phyloP scores from a whole-genome alignment of 106 monocot species.

The Phalaenopsis aphrodite region DNA sequence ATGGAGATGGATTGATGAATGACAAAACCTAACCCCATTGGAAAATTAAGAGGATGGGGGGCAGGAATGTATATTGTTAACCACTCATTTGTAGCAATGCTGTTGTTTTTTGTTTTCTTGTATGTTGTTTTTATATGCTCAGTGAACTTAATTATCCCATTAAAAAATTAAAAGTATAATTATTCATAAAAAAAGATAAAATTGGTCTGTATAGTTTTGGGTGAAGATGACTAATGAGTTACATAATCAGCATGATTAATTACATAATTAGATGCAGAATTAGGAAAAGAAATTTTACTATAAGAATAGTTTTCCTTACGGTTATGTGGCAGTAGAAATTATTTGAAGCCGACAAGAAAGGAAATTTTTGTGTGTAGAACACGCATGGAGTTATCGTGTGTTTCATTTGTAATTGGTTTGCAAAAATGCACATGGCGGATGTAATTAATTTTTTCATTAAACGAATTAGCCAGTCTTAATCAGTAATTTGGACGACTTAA shows the following conservation, averaged over 20 bases:
- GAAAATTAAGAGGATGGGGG: background rate
- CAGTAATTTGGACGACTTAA: too few species aligned
- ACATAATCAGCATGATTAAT: background rate
- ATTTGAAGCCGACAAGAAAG: too few species aligned
- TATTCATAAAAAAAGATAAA: background rate
- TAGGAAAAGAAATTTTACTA: background rate
- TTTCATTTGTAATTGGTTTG: too few species aligned
- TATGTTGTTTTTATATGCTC: background rate
- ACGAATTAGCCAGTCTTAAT: too few species aligned
- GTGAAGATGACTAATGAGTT: too few species aligned
- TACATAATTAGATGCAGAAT: background rate
- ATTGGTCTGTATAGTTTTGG: background rate
- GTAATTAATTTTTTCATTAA: too few species aligned
- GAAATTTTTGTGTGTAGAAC: too few species aligned
- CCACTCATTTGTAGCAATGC: conserved; percentile 1
- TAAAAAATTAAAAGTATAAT: background rate
- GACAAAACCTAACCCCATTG: conserved; percentile 9
- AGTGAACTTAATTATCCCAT: background rate
- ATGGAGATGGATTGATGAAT: background rate
- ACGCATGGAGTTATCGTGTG: too few species aligned
- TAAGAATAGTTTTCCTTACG: background rate
- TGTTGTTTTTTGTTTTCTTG: background rate
- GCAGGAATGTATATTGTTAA: background rate
- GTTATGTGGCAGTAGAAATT: background rate
- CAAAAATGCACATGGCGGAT: too few species aligned